A percentile compares a stretch with the other conserved stretches of the same genome.
Evolutionary conservation across 441 rosid species (phyloP).

Genomic region (Populus hybrid): DNA sequence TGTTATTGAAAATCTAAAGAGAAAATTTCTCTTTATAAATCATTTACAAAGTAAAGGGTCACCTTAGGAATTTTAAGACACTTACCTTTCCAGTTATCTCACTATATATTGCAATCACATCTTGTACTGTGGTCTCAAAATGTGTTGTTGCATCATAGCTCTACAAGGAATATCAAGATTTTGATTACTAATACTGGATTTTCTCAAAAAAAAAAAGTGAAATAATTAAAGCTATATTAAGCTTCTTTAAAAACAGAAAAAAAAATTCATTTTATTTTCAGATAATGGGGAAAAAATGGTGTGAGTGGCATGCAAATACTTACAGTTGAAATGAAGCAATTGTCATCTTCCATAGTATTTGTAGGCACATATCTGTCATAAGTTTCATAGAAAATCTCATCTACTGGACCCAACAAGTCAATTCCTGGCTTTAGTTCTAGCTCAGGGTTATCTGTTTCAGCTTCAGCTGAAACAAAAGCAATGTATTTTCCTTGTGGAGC

Average conservation of each 20-base stretch:
- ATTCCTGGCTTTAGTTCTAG: slow-evolving; percentile 68
- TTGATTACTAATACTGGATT: background rate
- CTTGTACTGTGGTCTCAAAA: slow-evolving; percentile 66
- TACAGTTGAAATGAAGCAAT: slow-evolving; percentile 78
- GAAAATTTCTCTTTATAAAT: background rate
- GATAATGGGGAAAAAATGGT: background rate
- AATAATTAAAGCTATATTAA: background rate
- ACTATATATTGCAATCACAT: slow-evolving; percentile 67
- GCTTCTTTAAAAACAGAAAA: background rate
- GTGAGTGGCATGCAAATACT: slow-evolving; percentile 17
- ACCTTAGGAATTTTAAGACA: background rate
- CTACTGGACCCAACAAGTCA: slow-evolving; percentile 60
- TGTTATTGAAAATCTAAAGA: background rate
- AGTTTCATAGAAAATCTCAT: slow-evolving; percentile 67
- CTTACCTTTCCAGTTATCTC: slow-evolving; percentile 80
- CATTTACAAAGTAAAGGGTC: background rate
- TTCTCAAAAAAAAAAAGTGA: background rate
- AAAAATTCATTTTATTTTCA: background rate
- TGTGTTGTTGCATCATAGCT: slow-evolving; percentile 82
- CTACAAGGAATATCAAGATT: slow-evolving; percentile 33
- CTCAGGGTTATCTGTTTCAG: slow-evolving; percentile 71
- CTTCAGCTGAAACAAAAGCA: slow-evolving; percentile 78
- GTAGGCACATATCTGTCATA: slow-evolving; percentile 65
- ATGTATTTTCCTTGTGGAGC: slow-evolving; percentile 81
- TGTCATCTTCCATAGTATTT: slow-evolving; percentile 55